Conservation (phyloP, 106 monocot genomes). For the Chionographis japonica region DNA sequence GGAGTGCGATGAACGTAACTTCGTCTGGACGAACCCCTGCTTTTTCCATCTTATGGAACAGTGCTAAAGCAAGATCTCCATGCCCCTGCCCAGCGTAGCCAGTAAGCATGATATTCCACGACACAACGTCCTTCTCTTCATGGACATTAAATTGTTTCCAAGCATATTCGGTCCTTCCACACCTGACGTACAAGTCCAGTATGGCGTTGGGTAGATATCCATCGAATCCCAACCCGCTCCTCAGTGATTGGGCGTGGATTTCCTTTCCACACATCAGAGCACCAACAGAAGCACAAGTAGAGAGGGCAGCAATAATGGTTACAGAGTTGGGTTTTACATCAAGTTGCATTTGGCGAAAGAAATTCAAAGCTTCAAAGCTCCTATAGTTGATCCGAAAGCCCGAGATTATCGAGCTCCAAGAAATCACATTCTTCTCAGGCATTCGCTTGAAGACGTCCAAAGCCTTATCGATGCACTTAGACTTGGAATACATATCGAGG, state of each 20-base stretch:
- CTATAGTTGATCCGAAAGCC: conserved; percentile 60
- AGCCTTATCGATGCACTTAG: conserved; percentile 57
- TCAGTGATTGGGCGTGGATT: conserved; percentile 68
- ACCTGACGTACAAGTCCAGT: conserved; percentile 79
- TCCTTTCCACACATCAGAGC: conserved; percentile 78
- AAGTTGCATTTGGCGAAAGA: conserved; percentile 64
- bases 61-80: conserved; percentile 42
- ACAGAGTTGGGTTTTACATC: conserved; percentile 57
- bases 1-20: conserved; percentile 67
- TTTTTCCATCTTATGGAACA: conserved; percentile 58
- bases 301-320: conserved; percentile 57
- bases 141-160: conserved; percentile 47
- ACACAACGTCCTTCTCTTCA: conserved; percentile 47
- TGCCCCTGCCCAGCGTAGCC: conserved; percentile 51
- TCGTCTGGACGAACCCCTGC: conserved; percentile 53
- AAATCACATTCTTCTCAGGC: conserved; percentile 65
- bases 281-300: conserved; percentile 63
- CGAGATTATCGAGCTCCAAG: conserved; percentile 77
- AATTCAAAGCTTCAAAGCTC: conserved; percentile 64
- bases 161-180: conserved; percentile 63
- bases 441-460: conserved; percentile 62
- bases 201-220: conserved; percentile 68
- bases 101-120: conserved; percentile 83
- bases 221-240: conserved; percentile 38
- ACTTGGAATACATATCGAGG: conserved; percentile 80